Evolutionary conservation across 768 basidiomycete genomes (phyloP).

Genomic region (Pleurotus salmoneostramineus): DNA sequence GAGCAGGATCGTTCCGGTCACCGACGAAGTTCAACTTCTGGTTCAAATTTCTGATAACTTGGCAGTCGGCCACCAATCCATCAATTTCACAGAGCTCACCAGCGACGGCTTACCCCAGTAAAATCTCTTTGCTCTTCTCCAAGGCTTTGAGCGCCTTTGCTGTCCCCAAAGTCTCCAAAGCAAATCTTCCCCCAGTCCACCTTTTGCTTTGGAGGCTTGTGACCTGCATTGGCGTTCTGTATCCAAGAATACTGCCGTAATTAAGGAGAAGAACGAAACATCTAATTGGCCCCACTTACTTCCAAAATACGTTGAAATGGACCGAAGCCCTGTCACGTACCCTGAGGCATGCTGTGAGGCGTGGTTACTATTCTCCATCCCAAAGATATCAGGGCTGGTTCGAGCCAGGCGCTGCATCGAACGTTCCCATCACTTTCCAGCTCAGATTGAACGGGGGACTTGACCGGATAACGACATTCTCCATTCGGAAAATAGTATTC

Average conservation of each 20-base stretch:
- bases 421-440: constrained; percentile 2
- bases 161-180: too few relatives aligned
- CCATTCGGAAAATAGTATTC: constrained; percentile 7
- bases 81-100: too few relatives aligned
- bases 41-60: too few relatives aligned
- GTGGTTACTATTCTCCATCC: background rate
- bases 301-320: background rate
- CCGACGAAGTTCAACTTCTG: background rate
- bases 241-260: background rate
- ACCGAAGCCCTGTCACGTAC: background rate
- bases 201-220: background rate
- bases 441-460: background rate
- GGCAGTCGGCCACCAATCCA: too few relatives aligned
- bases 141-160: too few relatives aligned
- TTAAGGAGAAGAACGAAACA: background rate
- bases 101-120: too few relatives aligned
- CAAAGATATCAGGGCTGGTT: constrained; percentile 1
- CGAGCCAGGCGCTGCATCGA: background rate
- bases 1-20: background rate
- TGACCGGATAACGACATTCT: background rate
- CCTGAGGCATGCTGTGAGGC: background rate
- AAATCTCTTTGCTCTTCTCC: too few relatives aligned
- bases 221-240: background rate
- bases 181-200: background rate
- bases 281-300: background rate